phyloP scores from a whole-genome alignment of 2,329 filamentous ascomycete species.

The Epichloe elymi region DNA sequence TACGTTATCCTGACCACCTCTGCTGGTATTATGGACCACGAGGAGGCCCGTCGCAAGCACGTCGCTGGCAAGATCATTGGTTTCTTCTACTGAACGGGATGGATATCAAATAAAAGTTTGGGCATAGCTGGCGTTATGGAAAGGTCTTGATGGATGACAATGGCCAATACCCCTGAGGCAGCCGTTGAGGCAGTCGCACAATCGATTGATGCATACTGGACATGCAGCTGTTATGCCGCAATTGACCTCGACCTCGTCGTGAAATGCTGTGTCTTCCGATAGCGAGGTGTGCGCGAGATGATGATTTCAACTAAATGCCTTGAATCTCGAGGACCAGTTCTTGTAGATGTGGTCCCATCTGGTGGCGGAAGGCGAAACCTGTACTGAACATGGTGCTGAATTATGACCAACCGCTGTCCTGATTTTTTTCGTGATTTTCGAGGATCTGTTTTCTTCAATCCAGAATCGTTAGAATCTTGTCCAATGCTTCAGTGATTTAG shows the following conservation, averaged over 20 bases:
- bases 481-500: too few relatives aligned
- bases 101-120: constrained; percentile 15
- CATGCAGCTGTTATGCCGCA: constrained; percentile 22
- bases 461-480: too few relatives aligned
- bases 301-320: too few relatives aligned
- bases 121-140: constrained; percentile 25
- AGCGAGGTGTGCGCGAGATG: too few relatives aligned
- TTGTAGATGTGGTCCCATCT: too few relatives aligned
- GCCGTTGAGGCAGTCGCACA: constrained; percentile 19
- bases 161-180: constrained; percentile 22
- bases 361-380: too few relatives aligned
- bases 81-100: constrained; percentile 79
- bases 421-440: too few relatives aligned
- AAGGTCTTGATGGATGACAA: constrained; percentile 18
- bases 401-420: too few relatives aligned
- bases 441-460: too few relatives aligned
- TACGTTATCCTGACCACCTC: constrained; percentile 99
- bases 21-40: constrained; percentile 99
- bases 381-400: too few relatives aligned
- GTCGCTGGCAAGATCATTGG: constrained; percentile 98
- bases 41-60: constrained; percentile 98
- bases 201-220: constrained; percentile 10
- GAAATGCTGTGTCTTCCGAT: neutral
- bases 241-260: neutral
- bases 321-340: too few relatives aligned